Evolutionary conservation across 176 grass and related monocot species (phyloP).

Genomic region (Tuctoria greenei): DNA sequence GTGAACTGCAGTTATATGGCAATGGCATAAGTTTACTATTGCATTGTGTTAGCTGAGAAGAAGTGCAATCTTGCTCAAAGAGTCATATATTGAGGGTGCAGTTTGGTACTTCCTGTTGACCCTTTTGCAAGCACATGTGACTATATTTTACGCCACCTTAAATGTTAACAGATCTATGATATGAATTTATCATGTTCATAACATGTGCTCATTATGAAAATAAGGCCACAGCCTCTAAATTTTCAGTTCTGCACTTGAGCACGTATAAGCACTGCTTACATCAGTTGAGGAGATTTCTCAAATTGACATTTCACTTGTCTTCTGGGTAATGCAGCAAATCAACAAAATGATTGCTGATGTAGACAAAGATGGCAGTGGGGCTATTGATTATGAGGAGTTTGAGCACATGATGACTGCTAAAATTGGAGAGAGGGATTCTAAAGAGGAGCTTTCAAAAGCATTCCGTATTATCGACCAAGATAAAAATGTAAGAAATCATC

Average conservation of each 20-base stretch:
- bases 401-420: conserved; percentile 95
- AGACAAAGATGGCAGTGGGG: conserved; percentile 90
- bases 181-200: neutral
- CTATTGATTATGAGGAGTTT: conserved; percentile 94
- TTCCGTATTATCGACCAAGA: conserved; percentile 88
- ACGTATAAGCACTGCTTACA: neutral
- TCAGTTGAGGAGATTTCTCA: neutral
- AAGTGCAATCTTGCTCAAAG: neutral
- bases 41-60: neutral
- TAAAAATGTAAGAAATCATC: conserved; percentile 61
- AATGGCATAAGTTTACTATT: neutral
- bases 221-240: neutral
- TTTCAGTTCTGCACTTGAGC: no score
- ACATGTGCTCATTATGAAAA: neutral
- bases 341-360: conserved; percentile 96
- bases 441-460: conserved; percentile 87
- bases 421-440: conserved; percentile 90
- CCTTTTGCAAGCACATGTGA: neutral
- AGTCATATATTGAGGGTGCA: neutral
- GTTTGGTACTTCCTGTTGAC: neutral
- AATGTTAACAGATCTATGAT: neutral
- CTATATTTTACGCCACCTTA: neutral
- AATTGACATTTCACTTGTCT: neutral
- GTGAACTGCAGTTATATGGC: neutral
- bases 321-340: conserved; percentile 75